Evolutionary conservation across 306 rosid genomes (phyloP), one percentile per base, ranked within the genome.

Genomic region (Cicer cuneatum): DNA sequence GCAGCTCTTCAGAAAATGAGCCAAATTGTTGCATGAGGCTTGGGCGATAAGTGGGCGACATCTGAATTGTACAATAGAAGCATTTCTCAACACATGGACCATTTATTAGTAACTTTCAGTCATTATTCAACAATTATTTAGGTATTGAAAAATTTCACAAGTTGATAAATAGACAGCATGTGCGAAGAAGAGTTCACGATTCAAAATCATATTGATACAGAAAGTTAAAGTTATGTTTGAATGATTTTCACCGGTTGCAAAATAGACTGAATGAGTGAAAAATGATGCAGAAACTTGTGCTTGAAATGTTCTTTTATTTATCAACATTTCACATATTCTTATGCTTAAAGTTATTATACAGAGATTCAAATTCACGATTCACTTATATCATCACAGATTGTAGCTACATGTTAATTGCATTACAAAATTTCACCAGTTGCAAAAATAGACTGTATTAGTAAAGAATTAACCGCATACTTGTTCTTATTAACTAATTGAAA

Each of bases 1-100:
- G 40, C 7, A 1, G 46, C 7, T 18, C 47, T 64, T 3, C 0
- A 40, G 10, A 18, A 40, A 49, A 7, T 49, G 56, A 49, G 8
- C 14, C 24, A 8, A 1, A 40, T 9, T 40, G 51, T 15, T 2
- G 57, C 78, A 51, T 80, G 71, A 84, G 73, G 85, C 92, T 89
- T 51, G 92, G 93, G 21, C 92, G 93, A 83, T 87, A 91, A 37
- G 58, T 40, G 33, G 97, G 93, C 83, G 84, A 77, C 87, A 87
- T 91, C 93, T 91, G 70, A 54, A 72, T 62, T 41, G 18, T 21
- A 81, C 67, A 78, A 46, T 1, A 11, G 10, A 56, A 62, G 62
- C 10, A 37, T 41, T 51, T 62, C 14, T 3, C 21, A 39, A 35
- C 2, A 56, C 16, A n/a, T 42, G 53, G n/a, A 57, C 63, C 39